Evolutionary conservation across 305 asterid genomes (phyloP).

Genomic region (Fraxinus ornus): DNA sequence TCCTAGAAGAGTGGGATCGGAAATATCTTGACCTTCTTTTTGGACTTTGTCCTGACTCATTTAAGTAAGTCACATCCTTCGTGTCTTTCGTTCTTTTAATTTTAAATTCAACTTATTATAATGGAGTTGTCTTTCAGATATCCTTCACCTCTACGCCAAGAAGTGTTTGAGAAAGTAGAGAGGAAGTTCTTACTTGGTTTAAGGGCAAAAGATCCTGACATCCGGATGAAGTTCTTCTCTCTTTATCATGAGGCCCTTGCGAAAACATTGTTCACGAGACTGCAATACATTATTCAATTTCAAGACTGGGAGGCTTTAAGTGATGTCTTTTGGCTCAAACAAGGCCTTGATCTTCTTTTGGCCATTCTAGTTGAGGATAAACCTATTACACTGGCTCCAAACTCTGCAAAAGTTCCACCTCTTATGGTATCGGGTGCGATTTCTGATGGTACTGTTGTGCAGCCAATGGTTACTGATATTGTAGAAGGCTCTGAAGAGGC

Average conservation of each 20-base stretch:
- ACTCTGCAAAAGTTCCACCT: slow-evolving; percentile 89
- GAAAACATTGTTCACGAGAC: slow-evolving; percentile 81
- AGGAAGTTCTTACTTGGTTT: slow-evolving; percentile 89
- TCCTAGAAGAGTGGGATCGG: slow-evolving; percentile 88
- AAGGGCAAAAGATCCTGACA: slow-evolving; percentile 89
- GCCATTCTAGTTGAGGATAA: slow-evolving; percentile 93
- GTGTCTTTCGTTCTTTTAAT: slow-evolving; percentile 13
- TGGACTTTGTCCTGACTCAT: slow-evolving; percentile 90
- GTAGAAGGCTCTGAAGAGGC: slow-evolving; percentile 81
- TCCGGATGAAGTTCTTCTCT: slow-evolving; percentile 77
- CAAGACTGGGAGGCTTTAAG: slow-evolving; percentile 99
- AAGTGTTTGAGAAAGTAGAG: slow-evolving; percentile 97
- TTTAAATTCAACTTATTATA: slow-evolving; percentile 2
- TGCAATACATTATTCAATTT: slow-evolving; percentile 89
- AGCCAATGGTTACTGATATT: slow-evolving; percentile 78
- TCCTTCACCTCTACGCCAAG: slow-evolving; percentile 72
- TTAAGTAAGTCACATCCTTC: slow-evolving; percentile 50
- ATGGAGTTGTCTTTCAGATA: slow-evolving; percentile 56
- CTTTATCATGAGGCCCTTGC: slow-evolving; percentile 90
- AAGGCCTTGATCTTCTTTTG: slow-evolving; percentile 99
- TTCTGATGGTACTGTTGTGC: slow-evolving; percentile 60
- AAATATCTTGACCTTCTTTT: slow-evolving; percentile 90
- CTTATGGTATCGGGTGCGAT: slow-evolving; percentile 50
- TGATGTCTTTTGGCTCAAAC: slow-evolving; percentile 99
- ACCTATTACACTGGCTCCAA: slow-evolving; percentile 94